Base-by-base conservation (phyloP, 2,329 filamentous ascomycete genomes). In the Atkinsonella hypoxylon region DNA sequence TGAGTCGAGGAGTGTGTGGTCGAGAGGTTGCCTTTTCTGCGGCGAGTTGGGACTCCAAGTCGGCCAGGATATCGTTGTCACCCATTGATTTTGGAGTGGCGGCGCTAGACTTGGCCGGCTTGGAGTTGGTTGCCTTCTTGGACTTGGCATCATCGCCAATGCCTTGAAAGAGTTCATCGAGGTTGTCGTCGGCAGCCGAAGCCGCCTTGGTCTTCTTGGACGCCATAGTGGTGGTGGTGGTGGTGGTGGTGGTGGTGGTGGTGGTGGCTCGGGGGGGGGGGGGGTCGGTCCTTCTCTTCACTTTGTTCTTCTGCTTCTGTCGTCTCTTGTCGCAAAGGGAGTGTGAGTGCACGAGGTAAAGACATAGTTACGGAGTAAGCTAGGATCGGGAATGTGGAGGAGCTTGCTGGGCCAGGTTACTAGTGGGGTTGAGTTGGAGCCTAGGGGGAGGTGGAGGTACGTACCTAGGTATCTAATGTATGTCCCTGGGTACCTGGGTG, bases 41-140 rank as follows among this genome's bases (percentile, higher is more conserved):
- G 60, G 81, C 87, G 42, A 95, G 79, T 63, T 79, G 69, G 59
- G 66, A 69, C 65, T 94, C 88, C 54, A 97, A 79, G 60, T 96
- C 90, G 55, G 89, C 89, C 39, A 97, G 78, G 52, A 91, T 81
- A 64, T 95, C 89, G 59, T 87, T 78, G 60, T 83, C 77, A 58
- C 66, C 61, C 62, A 67, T 68, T 48, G 70, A 61, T 63, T 77
- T 77, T 57, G 72, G 67, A 49, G 71, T 66, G 50, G 75, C 69
- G 49, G 76, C 74, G 56, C 73, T 68, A 55, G 73, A 64, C 61
- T 76, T 76, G 59, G 65, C 51, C 46, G 64, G 53, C 62, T 72
- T 73, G 54, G 64, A 48, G 52, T 65, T 67, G 50, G 65, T 56
- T 17, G 70, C 56, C 62, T 80, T 80, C 62, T 76, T 75, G 54